Evolutionary conservation across 257 asterid genomes (phyloP), one percentile per base, ranked within the genome.

Genomic region (Fraxinus cuspidata): DNA sequence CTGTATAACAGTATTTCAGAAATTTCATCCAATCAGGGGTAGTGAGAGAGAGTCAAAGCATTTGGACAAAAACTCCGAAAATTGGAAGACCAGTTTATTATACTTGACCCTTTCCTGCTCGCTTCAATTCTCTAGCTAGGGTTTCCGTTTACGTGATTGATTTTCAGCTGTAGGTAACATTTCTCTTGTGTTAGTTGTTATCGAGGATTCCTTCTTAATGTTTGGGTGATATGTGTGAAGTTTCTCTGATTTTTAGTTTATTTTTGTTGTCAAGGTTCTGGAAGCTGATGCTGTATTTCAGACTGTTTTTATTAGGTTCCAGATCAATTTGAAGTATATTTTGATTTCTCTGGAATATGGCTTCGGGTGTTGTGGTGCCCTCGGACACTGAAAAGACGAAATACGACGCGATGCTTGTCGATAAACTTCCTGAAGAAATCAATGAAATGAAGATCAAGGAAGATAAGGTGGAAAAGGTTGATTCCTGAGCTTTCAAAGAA

Each of bases 401-500:
- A 76, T 74, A 81, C 66, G 94, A 90, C 49, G 89, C 79, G 27
- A 91, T 91, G 97, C 90, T 90, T 12, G 92, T 91, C 42, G 92
- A 90, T 78, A 89, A 88, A 75, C 92, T 91, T 65, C 97, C 95
- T 7, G 90, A 86, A 75, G 94, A 87, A 84, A 88, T 91, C 64
- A 88, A 88, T 80, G 97, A 88, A 75, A 89, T 91, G 95, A 91
- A 84, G 78, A 91, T 91, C 87, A 86, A 86, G 85, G 97, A 92
- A 83, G 97, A 89, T 44, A 92, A 90, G 78, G 93, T 82, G 79
- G 94, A 92, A 75, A 92, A 90, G 94, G 97, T 89, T 65, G 80
- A 40, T 5, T 80, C 3, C 38, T 40, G 58, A 3, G 18, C 1
- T 63, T 37, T 65, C 12, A 4, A 40, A 38, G 68, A 44, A 51